phyloP scores from a whole-genome alignment of 495 filamentous ascomycete genomes.

The Gamarada debralockiae region DNA sequence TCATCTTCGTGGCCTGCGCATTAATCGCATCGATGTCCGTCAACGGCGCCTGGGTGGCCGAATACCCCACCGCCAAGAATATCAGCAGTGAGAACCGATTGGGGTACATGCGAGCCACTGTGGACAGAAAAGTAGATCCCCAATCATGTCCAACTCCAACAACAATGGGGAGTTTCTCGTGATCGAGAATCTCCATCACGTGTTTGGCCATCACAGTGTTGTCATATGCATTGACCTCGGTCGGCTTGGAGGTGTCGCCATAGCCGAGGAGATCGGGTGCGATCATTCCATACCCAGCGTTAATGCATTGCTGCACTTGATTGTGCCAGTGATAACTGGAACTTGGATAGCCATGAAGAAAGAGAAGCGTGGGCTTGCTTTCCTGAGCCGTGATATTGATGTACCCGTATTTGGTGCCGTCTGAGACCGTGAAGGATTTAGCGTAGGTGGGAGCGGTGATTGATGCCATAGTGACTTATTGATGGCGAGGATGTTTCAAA shows the following conservation, averaged over 20 bases:
- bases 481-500: too few species aligned
- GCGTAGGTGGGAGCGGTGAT: too few species aligned
- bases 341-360: constrained; percentile 34
- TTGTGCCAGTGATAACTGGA: constrained; percentile 35
- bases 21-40: too few species aligned
- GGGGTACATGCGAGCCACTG: too few species aligned
- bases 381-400: constrained; percentile 18
- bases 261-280: too few species aligned
- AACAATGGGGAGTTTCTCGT: constrained; percentile 16
- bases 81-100: too few species aligned
- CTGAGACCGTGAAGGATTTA: too few species aligned
- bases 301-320: constrained; percentile 27
- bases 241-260: constrained; percentile 36
- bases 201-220: constrained; percentile 28
- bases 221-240: constrained; percentile 25
- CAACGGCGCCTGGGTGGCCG: too few species aligned
- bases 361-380: constrained; percentile 25
- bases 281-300: constrained; percentile 33
- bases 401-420: constrained; percentile 31
- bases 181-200: constrained; percentile 26
- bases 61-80: too few species aligned
- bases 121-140: too few species aligned
- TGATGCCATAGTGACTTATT: too few species aligned
- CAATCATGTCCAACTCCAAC: constrained; percentile 32
- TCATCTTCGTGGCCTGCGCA: not conserved